A percentile compares a stretch with the other conserved stretches of the same genome.
phyloP scores from a whole-genome alignment of 208 protist species.

The Trypanosoma cruzi region DNA sequence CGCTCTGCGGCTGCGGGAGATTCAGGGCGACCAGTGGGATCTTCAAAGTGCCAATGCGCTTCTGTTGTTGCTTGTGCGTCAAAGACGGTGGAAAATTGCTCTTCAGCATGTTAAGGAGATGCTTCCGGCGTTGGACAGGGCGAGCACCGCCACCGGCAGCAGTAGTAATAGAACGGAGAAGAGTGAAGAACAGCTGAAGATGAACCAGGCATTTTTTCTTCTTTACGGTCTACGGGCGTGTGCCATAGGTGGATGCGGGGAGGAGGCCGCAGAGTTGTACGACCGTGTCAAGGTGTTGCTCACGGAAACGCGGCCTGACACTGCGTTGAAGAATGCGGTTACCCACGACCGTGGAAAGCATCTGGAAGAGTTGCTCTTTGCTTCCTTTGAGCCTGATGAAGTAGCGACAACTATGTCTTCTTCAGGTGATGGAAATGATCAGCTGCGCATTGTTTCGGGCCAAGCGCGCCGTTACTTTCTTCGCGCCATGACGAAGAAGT shows the following conservation, averaged over 20 bases:
- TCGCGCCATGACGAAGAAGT: constrained; percentile 81
- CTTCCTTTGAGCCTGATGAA: not conserved
- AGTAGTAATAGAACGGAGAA: not conserved
- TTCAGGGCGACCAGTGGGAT: constrained; percentile 48
- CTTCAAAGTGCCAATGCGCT: constrained; percentile 39
- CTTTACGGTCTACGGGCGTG: constrained; percentile 57
- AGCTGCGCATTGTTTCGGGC: constrained; percentile 32
- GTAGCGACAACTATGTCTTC: not conserved
- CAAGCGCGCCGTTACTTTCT: constrained; percentile 67
- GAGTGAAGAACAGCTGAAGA: not conserved
- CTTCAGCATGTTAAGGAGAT: constrained; percentile 50
- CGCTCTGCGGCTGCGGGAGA: constrained; percentile 45
- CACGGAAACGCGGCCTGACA: not conserved
- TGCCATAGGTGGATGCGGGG: constrained; percentile 62
- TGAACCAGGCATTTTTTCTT: constrained; percentile 41
- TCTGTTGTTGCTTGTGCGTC: constrained; percentile 51
- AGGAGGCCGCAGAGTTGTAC: constrained; percentile 51
- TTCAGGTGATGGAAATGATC: constrained; percentile 1
- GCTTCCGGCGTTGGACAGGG: constrained; percentile 24
- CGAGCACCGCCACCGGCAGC: not conserved
- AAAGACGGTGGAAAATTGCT: constrained; percentile 63
- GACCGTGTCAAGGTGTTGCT: constrained; percentile 47
- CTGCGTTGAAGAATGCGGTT: not conserved
- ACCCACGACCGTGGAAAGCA: not conserved
- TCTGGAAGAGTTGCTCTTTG: constrained; percentile 16